Evolutionary conservation across 345 rosid genomes (phyloP), one percentile per base, ranked within the genome.

Genomic region (Eucalyptus erythrocorys): DNA sequence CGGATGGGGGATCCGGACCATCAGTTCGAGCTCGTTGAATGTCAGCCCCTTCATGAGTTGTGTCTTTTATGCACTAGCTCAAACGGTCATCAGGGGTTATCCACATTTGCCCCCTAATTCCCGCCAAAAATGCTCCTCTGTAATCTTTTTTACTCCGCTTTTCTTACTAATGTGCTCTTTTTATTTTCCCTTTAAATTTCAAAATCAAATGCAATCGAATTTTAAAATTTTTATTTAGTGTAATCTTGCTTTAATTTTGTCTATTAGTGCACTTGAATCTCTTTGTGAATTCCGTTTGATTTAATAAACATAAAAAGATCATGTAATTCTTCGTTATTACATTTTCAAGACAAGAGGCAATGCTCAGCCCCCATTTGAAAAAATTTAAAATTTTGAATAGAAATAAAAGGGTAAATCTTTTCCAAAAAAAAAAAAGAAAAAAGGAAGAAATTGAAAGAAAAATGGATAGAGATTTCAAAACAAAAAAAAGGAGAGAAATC

Each of bases 181-280:
- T 27, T 13, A 3, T 0, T 12, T 3, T 53, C 22, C 27, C 27
- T 53, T 53, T 22, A 12, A 22, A 53, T 22, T 53, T 22, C 5
- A 0, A 53, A 53, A 53, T 22, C 27, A 59, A 2, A 14, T 30
- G 4, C 15, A n/a, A 4, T 15, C 0, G 5, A 64, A 1, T n/a
- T 7, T 64, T 13, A 64, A 64, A 64, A 30, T 7, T n/a, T 64
- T 30, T 14, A 13, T 64, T 6, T 14, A 30, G 15, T n/a, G 1
- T 4, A 64, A 64, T 7, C 10, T 2, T 30, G 8, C 32, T 30
- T n/a, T 64, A 64, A 64, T 13, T 6, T 14, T n/a, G 1, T 64
- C 37, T 64, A 64, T 64, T 6, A n/a, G 5, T 64, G 9, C 2
- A 30, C 14, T 14, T 7, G 19, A n/a, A 2, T n/a, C 8, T n/a